Evolutionary conservation across 2,329 filamentous ascomycete genomes (phyloP).

Genomic region (Claviceps pazoutovae): DNA sequence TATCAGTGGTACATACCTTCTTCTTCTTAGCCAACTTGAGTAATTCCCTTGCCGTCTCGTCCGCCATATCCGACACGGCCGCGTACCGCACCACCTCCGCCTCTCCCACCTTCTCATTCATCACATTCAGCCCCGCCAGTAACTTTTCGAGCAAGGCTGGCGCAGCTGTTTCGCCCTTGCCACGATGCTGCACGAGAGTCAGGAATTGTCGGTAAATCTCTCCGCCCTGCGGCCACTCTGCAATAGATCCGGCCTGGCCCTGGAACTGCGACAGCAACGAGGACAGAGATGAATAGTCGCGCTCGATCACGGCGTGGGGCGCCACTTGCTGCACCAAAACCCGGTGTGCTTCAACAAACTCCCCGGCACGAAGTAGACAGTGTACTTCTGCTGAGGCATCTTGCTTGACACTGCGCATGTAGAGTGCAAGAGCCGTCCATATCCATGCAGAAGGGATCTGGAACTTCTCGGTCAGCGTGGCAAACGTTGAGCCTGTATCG

Average conservation of each 20-base stretch:
- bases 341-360: constrained; percentile 68
- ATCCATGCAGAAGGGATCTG: constrained; percentile 67
- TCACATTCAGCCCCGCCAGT: constrained; percentile 40
- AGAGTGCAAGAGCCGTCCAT: constrained; percentile 74
- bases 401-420: constrained; percentile 59
- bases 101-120: constrained; percentile 31
- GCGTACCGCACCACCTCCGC: constrained; percentile 44
- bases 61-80: constrained; percentile 71
- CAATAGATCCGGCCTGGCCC: constrained; percentile 44
- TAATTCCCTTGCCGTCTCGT: constrained; percentile 54
- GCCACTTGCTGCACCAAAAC: constrained; percentile 72
- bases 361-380: constrained; percentile 64
- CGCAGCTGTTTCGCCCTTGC: constrained; percentile 25
- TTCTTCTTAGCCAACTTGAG: constrained; percentile 40
- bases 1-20: constrained; percentile 30
- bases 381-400: constrained; percentile 60
- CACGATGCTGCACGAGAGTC: constrained; percentile 31
- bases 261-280: constrained; percentile 60
- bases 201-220: constrained; percentile 60
- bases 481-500: constrained; percentile 41
- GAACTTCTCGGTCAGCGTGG: constrained; percentile 47
- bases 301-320: constrained; percentile 67
- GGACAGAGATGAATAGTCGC: constrained; percentile 58
- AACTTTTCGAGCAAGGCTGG: constrained; percentile 39
- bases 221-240: constrained; percentile 66